Base-by-base conservation (phyloP, 345 rosid species). In the Tarenaya hassleriana region DNA sequence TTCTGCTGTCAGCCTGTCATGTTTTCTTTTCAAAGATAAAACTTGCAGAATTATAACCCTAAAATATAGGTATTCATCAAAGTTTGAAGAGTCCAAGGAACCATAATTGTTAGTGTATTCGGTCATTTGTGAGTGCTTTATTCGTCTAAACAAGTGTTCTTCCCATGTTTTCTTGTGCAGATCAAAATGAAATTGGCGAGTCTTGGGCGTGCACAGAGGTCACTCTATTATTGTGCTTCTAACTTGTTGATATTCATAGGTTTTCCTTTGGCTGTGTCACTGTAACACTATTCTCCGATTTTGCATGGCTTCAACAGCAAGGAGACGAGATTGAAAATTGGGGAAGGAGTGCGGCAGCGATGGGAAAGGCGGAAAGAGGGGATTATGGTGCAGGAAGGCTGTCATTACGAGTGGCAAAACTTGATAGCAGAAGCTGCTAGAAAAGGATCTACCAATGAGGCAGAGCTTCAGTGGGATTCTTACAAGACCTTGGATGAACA, bases 201-300 rank as follows among this genome's bases (percentile, higher is more conserved):
- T 54, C 75, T 80, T 16, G 95, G 96, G 56, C 95, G 78, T 56
- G 77, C 92, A 31, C 96, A 91, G 61, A 91, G 82, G 98, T 87
- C 41, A 47, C 79, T 63, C 41, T 57, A n/a, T n/a, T n/a, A n/a
- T n/a, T 6, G 21, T 47, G n/a, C 16, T 31, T 68, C 27, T 31
- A 31, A 31, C 55, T 61, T 56, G 21, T 21, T 48, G 42, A 5
- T 21, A 47, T 27, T 20, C 56, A 7, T n/a, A 34, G 15, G 8
- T 21, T 34, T 39, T 12, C 35, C 16, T 29, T 31, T 33, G 16
- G 44, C 16, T 47, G 34, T 49, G 38, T 56, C 32, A 19, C 39
- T 16, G 10, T 43, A 13, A 52, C 13, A 24, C 29, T 13, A 10
- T 38, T 19, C 34, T 44, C n/a, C 17, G 10, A 38, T 41, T 46